Conservation (phyloP, 1,139 yeast species). For the Yamadazyma dendronema region DNA sequence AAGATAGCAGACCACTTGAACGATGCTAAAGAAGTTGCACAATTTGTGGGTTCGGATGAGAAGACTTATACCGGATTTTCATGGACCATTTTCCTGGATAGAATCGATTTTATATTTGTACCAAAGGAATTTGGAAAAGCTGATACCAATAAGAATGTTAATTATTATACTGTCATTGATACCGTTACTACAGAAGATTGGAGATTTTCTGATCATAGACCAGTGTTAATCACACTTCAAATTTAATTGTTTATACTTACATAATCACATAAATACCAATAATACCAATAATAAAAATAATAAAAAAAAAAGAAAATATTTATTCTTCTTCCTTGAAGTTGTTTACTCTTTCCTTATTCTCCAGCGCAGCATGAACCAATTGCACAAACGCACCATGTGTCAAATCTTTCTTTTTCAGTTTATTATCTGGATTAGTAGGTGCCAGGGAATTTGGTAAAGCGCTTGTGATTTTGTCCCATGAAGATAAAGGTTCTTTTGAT, state of each 20-base stretch:
- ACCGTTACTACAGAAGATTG: conserved; percentile 21
- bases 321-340: conserved; percentile 15
- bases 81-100: conserved; percentile 18
- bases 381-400: conserved; percentile 60
- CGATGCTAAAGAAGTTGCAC: conserved; percentile 19
- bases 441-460: conserved; percentile 10
- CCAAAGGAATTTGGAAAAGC: conserved; percentile 18
- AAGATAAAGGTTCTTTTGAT: neutral
- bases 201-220: conserved; percentile 44
- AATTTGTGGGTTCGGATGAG: conserved; percentile 20
- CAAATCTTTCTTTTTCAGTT: conserved; percentile 18
- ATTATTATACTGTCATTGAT: conserved; percentile 37
- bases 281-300: too few relatives aligned
- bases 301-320: neutral
- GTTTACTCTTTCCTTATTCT: conserved; percentile 60
- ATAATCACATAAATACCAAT: too few relatives aligned
- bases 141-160: conserved; percentile 13
- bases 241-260: neutral
- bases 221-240: conserved; percentile 30
- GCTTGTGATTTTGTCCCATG: conserved; percentile 16
- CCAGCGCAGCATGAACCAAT: conserved; percentile 68
- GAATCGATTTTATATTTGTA: conserved; percentile 30
- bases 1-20: conserved; percentile 23
- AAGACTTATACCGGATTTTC: conserved; percentile 41
- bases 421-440: neutral